phyloP scores from a whole-genome alignment of 1,284 basidiomycete genomes.

The Melampsora americana region DNA sequence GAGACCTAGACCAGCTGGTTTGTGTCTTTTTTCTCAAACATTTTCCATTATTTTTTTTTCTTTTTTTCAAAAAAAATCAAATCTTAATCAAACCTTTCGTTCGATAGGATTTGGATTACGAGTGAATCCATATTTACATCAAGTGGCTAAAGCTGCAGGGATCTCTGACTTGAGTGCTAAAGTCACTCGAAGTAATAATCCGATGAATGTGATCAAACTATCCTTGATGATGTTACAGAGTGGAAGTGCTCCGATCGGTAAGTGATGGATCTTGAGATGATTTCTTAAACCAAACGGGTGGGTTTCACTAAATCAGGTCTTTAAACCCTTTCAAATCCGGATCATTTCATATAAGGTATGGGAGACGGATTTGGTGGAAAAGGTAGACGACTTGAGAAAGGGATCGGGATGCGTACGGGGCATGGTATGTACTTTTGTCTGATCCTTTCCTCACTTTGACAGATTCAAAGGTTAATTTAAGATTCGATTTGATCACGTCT shows the following conservation, averaged over 20 bases:
- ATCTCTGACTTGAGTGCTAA: constrained; percentile 53
- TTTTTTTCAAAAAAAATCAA: no score
- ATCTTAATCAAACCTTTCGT: no score
- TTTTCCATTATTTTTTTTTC: background rate
- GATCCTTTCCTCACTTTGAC: background rate
- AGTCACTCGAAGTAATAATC: constrained; percentile 53
- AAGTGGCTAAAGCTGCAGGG: constrained; percentile 52
- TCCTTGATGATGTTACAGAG: constrained; percentile 51
- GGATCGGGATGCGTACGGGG: constrained; percentile 49
- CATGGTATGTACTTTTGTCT: constrained; percentile 10
- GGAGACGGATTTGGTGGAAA: constrained; percentile 52
- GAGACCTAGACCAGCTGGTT: constrained; percentile 52
- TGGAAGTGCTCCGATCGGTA: constrained; percentile 36
- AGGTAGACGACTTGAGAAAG: constrained; percentile 52
- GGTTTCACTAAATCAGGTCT: no score
- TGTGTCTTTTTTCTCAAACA: constrained; percentile 1
- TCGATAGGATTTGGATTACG: constrained; percentile 53
- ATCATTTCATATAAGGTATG: constrained; percentile 51
- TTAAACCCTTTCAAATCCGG: background rate
- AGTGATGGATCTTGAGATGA: no score
- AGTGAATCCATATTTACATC: constrained; percentile 52
- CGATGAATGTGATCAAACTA: constrained; percentile 53
- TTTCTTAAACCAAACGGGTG: no score
- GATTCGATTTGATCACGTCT: background rate
- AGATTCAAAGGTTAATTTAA: background rate